These are phyloP conservation scores for Cryphonectria naterciae DNA, from an alignment of 2,329 filamentous ascomycete genomes.

Conservation along the genomic window DNA sequence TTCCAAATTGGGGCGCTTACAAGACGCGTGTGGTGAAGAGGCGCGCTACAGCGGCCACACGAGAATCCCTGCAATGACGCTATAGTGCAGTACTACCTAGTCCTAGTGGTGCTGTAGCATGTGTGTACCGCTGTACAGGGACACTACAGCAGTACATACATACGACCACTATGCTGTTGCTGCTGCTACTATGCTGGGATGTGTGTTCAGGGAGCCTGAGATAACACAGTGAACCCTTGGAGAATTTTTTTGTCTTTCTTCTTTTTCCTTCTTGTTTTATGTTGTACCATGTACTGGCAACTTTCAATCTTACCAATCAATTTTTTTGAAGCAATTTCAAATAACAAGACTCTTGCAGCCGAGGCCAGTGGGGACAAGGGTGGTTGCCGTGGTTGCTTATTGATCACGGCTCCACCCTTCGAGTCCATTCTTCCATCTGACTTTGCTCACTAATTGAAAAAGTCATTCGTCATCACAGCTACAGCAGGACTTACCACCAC, in stretches of 20 bases:
- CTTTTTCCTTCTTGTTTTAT: too few species aligned
- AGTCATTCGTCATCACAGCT: conserved; percentile 16
- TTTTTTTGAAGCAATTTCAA: neutral
- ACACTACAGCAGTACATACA: too few species aligned
- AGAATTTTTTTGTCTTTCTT: neutral
- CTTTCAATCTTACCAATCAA: neutral
- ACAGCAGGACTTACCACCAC: neutral
- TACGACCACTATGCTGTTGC: too few species aligned
- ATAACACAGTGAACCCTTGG: neutral
- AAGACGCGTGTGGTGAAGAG: conserved; percentile 3
- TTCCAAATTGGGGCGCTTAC: neutral
- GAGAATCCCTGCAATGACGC: conserved; percentile 25
- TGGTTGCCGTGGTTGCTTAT: conserved; percentile 20
- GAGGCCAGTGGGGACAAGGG: neutral
- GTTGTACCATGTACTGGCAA: neutral
- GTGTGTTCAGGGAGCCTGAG: too few species aligned
- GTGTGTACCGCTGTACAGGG: too few species aligned
- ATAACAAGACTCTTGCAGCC: neutral
- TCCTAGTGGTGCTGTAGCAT: neutral
- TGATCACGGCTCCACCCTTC: conserved; percentile 14
- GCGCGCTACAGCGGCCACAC: conserved; percentile 17
- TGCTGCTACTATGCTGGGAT: too few species aligned
- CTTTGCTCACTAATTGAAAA: conserved; percentile 12
- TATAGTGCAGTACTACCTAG: neutral
- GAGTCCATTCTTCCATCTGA: conserved; percentile 1